Evolutionary conservation across 768 basidiomycete genomes (phyloP), one percentile per base, ranked within the genome.

Genomic region (Rhizopogon vinicolor): DNA sequence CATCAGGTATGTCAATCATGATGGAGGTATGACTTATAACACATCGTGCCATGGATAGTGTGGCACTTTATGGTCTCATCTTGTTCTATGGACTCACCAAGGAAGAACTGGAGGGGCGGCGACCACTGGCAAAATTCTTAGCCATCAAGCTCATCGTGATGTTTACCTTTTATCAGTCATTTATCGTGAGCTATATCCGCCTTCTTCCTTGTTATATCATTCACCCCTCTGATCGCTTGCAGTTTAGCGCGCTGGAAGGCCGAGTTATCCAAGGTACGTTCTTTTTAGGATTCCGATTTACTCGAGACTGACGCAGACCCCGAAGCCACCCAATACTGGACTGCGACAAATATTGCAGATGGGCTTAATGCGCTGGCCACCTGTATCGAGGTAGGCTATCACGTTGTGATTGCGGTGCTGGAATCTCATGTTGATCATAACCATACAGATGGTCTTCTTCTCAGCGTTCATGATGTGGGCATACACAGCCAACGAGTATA

Each of bases 151-250:
- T 90, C 31, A 88, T 92, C 46, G 88, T 93, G 43, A 85, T 93
- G 82, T 84, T 89, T 67, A 93, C 91, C 0, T 94, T 91, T 69
- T 96, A 94, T 68, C 93, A 94, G 63, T 77, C 80, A 1, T 88
- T 92, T 62, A 69, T 91, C 50, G 86, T 88, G 63, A 52, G 85
- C 72, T 25, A 3, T 51, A 2, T n/a, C 9, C 16, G 8, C 10
- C 29, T 16, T 16, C 10, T 0, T 13, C 2, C 22, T 22, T 16
- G 16, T 33, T 35, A 18, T 43, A n/a, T 35, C 16, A 48, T 44
- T 29, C 40, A 13, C 8, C 1, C 42, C 39, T 58, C 8, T 19
- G 19, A 1, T 55, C 49, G 49, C 16, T 54, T 65, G 41, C 51
- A 92, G 85, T 88, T 95, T 66, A 71, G 64, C 41, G 75, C 81